Conservation (phyloP, 1,284 basidiomycete genomes). For the Testicularia cyperi region DNA sequence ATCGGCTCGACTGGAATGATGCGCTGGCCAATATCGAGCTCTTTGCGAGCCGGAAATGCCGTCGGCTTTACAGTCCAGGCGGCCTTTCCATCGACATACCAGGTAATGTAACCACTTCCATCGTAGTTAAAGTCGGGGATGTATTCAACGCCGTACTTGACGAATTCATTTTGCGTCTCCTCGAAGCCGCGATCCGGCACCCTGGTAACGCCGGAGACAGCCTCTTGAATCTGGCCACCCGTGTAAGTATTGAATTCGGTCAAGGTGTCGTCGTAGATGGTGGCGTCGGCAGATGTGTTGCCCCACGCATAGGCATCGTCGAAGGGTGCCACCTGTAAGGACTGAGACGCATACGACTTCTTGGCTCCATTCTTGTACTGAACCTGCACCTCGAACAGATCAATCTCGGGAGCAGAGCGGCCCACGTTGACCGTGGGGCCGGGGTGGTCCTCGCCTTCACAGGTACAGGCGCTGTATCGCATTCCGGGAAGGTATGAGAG, state of each 20-base stretch:
- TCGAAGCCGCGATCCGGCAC: conserved; percentile 52
- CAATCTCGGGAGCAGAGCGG: conserved; percentile 58
- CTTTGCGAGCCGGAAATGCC: conserved; percentile 22
- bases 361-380: conserved; percentile 61
- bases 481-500: conserved; percentile 53
- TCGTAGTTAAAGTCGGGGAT: conserved; percentile 48
- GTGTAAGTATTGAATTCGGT: conserved; percentile 54
- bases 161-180: conserved; percentile 20
- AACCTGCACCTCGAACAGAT: conserved; percentile 63
- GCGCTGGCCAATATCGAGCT: conserved; percentile 45
- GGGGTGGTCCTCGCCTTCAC: conserved; percentile 49
- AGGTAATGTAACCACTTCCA: conserved; percentile 51
- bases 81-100: conserved; percentile 55
- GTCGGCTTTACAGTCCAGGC: conserved; percentile 50
- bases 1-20: conserved; percentile 56
- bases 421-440: conserved; percentile 54
- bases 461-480: conserved; percentile 53
- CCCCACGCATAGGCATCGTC: conserved; percentile 53
- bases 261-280: conserved; percentile 40
- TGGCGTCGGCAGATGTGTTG: conserved; percentile 20
- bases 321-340: conserved; percentile 59
- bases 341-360: conserved; percentile 52
- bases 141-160: conserved; percentile 57
- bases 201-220: conserved; percentile 50
- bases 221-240: conserved; percentile 57